These are phyloP conservation scores for Gynochthodes officinalis DNA, from an alignment of 257 asterid genomes.

Conservation along the genomic window DNA sequence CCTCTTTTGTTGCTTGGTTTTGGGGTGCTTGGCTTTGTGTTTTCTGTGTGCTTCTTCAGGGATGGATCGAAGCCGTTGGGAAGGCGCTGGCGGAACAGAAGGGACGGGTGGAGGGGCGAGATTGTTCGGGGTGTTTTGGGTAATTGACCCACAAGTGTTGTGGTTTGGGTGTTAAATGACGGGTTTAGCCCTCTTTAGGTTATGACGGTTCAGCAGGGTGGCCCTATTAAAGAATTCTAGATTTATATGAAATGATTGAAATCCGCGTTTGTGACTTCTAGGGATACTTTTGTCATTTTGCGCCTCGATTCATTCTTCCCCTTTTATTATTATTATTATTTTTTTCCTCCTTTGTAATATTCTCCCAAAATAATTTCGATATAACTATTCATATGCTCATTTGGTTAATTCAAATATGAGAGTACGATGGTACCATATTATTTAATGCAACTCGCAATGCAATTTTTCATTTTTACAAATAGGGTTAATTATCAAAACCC, in stretches of 20 bases:
- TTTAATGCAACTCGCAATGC: too few relatives aligned
- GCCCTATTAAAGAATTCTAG: conserved; percentile 39
- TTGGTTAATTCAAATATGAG: too few relatives aligned
- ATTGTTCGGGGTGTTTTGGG: conserved; percentile 21
- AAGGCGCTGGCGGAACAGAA: conserved; percentile 2
- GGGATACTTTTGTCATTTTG: conserved; percentile 32
- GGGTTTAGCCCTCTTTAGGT: conserved; percentile 33
- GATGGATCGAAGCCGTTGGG: conserved; percentile 36
- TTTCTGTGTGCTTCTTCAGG: conserved; percentile 67
- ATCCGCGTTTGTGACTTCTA: conserved; percentile 26
- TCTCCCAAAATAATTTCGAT: too few relatives aligned
- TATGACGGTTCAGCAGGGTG: conserved; percentile 44
- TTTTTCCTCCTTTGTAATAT: neutral
- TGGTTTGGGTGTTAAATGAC: conserved; percentile 38
- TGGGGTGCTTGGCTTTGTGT: conserved; percentile 48
- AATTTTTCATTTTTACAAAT: too few relatives aligned
- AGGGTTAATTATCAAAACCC: too few relatives aligned
- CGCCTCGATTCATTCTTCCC: neutral
- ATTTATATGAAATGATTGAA: conserved; percentile 29
- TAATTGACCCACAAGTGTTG: conserved; percentile 17
- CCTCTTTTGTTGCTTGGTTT: conserved; percentile 2
- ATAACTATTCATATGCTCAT: neutral
- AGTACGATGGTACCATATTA: too few relatives aligned
- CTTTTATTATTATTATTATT: neutral
- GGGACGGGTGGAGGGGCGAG: conserved; percentile 36